Conservation (phyloP, 2,329 filamentous ascomycete genomes). For the Rhynchosporium agropyri region DNA sequence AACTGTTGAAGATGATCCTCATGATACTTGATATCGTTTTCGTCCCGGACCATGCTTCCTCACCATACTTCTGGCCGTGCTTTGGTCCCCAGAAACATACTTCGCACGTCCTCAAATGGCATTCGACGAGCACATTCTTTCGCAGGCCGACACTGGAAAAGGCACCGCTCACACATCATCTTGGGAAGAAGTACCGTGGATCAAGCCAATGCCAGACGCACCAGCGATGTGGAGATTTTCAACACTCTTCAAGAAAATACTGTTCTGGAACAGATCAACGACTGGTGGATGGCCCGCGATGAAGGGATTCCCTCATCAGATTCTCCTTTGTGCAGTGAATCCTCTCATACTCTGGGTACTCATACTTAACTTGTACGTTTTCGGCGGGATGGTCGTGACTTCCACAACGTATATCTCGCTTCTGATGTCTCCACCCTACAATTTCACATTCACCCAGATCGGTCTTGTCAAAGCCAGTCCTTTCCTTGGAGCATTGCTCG, state of each 20-base stretch:
- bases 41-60: slow-evolving; percentile 40
- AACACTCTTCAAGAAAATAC: slow-evolving; percentile 9
- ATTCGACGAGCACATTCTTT: slow-evolving; percentile 46
- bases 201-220: slow-evolving; percentile 21
- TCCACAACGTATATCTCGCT: slow-evolving; percentile 20
- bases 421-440: slow-evolving; percentile 23
- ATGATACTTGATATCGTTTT: slow-evolving; percentile 46
- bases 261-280: slow-evolving; percentile 4
- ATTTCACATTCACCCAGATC: slow-evolving; percentile 19
- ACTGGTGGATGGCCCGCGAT: slow-evolving; percentile 21
- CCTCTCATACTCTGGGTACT: slow-evolving; percentile 52
- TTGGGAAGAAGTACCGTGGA: slow-evolving; percentile 37
- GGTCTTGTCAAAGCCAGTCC: slow-evolving; percentile 22
- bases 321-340: slow-evolving; percentile 49
- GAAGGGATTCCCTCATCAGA: slow-evolving; percentile 18
- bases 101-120: slow-evolving; percentile 47
- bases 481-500: slow-evolving; percentile 23
- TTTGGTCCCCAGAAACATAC: slow-evolving; percentile 46
- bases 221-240: neutral
- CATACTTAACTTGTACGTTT: slow-evolving; percentile 26
- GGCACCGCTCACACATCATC: slow-evolving; percentile 44
- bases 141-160: slow-evolving; percentile 46
- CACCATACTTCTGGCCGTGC: slow-evolving; percentile 39
- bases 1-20: slow-evolving; percentile 40
- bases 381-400: slow-evolving; percentile 25